Evolutionary conservation across 345 rosid species (phyloP).

Genomic region (Heritiera fomes): DNA sequence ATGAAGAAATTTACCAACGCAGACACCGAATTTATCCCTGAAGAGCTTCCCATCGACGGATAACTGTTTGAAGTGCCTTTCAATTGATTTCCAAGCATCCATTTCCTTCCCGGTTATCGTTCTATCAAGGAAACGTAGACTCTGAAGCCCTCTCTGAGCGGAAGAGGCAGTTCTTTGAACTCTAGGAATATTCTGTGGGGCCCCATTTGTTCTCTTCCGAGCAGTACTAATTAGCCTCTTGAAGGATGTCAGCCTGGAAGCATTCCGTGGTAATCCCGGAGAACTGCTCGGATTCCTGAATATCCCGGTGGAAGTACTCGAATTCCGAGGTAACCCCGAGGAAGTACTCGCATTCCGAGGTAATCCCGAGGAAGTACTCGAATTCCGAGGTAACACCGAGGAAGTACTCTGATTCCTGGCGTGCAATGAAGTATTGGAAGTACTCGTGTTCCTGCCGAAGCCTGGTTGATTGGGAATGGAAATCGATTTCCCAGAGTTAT

Average conservation of each 20-base stretch:
- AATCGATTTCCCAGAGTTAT: not conserved
- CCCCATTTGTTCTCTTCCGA: conserved; percentile 39
- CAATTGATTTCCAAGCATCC: conserved; percentile 86
- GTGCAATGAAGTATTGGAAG: not conserved
- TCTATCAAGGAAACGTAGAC: conserved; percentile 79
- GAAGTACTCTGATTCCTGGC: not conserved
- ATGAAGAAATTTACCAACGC: conserved; percentile 52
- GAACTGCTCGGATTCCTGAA: not conserved
- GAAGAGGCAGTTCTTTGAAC: conserved; percentile 58
- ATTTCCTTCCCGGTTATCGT: conserved; percentile 69
- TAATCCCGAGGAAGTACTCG: not conserved
- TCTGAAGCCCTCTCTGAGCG: conserved; percentile 74
- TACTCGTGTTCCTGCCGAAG: not conserved
- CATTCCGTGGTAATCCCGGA: conserved; percentile 7
- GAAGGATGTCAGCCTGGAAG: conserved; percentile 34
- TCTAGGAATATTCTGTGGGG: conserved; percentile 27
- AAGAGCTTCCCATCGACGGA: conserved; percentile 57
- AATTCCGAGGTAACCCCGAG: not conserved
- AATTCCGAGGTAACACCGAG: not conserved
- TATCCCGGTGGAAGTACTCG: not conserved
- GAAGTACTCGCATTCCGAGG: conserved; percentile 11
- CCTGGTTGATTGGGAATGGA: not conserved
- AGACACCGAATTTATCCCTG: conserved; percentile 69
- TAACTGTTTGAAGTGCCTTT: conserved; percentile 67
- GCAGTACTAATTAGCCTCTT: conserved; percentile 45